These are phyloP conservation scores for Hymenoscyphus repandus DNA, from an alignment of 2,329 filamentous ascomycete species.

Conservation along the genomic window DNA sequence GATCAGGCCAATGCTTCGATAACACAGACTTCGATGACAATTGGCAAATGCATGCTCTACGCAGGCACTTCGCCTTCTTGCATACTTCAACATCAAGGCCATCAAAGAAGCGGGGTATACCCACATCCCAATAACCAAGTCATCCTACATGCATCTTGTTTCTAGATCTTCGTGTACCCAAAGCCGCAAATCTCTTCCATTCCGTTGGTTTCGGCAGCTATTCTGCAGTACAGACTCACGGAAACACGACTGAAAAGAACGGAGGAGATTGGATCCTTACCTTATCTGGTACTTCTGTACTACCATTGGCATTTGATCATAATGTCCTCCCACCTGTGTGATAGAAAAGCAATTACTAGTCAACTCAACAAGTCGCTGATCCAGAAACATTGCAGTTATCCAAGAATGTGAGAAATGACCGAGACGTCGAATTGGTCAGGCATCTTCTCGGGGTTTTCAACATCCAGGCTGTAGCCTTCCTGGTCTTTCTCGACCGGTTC, in stretches of 20 bases:
- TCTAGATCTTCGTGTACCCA: conserved; percentile 17
- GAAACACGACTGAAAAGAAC: background rate
- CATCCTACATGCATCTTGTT: conserved; percentile 9
- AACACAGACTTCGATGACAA: background rate
- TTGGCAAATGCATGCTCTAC: background rate
- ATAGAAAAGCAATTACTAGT: background rate
- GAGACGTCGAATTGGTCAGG: too few species aligned
- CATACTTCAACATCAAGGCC: conserved; percentile 8
- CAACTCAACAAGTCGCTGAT: background rate
- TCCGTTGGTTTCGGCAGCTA: conserved; percentile 3
- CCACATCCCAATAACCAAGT: conserved; percentile 9
- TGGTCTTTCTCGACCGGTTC: background rate
- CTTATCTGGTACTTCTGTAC: conserved; percentile 2
- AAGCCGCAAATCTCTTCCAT: conserved; percentile 10
- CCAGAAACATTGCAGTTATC: background rate
- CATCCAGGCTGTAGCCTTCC: background rate
- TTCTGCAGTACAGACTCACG: conserved; percentile 2
- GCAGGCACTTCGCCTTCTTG: conserved; percentile 14
- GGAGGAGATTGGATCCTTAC: background rate
- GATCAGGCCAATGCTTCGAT: too few species aligned
- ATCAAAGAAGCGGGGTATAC: background rate
- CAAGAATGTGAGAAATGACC: background rate
- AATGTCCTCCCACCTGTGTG: background rate
- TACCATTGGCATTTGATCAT: background rate
- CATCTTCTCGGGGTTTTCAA: conserved; percentile 5